Percentiles rank a stretch among this genome's conserved stretches.
Evolutionary conservation across 768 basidiomycete species (phyloP).

Genomic region (Hygrocybe coccinea): DNA sequence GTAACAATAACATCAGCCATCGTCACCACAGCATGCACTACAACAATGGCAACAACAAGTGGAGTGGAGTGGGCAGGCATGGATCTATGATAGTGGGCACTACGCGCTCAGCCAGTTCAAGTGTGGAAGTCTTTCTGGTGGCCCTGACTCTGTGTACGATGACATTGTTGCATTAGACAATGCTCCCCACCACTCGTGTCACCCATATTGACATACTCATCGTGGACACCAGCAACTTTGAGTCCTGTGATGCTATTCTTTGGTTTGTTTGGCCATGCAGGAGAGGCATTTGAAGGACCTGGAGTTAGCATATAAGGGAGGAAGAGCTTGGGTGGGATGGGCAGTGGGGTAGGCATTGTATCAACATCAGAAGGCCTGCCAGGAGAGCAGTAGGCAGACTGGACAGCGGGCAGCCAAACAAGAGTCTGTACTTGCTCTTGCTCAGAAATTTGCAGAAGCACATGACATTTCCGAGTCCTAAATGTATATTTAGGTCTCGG

Average conservation of each 20-base stretch:
- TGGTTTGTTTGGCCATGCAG: conserved; percentile 43
- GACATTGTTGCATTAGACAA: conserved; percentile 18
- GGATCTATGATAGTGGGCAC: not conserved
- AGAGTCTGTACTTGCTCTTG: too few species aligned
- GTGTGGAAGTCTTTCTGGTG: not conserved
- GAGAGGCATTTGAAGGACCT: conserved; percentile 1
- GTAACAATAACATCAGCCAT: conserved; percentile 12
- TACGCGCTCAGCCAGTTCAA: not conserved
- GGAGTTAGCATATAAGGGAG: not conserved
- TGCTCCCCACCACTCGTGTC: conserved; percentile 56
- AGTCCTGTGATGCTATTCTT: conserved; percentile 73
- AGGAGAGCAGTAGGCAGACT: too few species aligned
- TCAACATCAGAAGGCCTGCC: not conserved
- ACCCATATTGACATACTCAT: conserved; percentile 66
- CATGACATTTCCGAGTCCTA: too few species aligned
- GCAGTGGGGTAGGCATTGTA: not conserved
- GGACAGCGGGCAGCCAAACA: too few species aligned
- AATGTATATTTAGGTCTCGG: too few species aligned
- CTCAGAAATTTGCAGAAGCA: too few species aligned
- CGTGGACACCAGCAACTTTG: conserved; percentile 56
- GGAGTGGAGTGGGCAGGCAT: not conserved
- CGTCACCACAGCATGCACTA: conserved; percentile 12
- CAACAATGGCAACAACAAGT: conserved; percentile 3
- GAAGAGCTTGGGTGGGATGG: not conserved
- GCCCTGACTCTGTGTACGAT: conserved; percentile 17